Base-by-base conservation (phyloP, 148 eudicot genomes). In the Fagopyrum esculentum region DNA sequence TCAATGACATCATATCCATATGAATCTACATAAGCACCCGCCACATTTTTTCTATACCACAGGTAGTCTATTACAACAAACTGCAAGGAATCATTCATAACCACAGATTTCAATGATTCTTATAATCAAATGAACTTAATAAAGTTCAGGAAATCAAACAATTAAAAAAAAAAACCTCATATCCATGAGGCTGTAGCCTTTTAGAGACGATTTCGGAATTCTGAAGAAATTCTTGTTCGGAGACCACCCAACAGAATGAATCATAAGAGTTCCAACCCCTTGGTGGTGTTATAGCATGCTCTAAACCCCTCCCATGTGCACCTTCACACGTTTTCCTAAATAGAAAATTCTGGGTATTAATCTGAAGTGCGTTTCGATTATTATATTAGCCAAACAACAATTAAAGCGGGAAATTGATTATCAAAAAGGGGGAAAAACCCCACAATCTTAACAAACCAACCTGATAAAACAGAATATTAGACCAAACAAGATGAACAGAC, bases 261-360 rank as follows among this genome's bases (percentile, higher is more conserved):
- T 96, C 99, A 79, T 92, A 96, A 1, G 99, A 96, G 82, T 96
- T 96, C 99, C 99, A 96, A 15, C 99, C 99, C 78, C 98, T 87
- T 9, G 99, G 99, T 6, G 98, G 98, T 40, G 79, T 77, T 56
- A 64, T 76, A 46, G 97, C 93, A 56, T 47, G 86, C 13, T 72
- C 49, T 26, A 46, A 40, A 12, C 47, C 71, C 45, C 71, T 43
- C 15, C 19, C 3, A 13, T 7, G 17, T 66, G 46, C 46, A 40
- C 6, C 43, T 40, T 66, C 71, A 66, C 71, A 40, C 71, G 43
- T 43, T 66, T 9, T 15, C 11, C 71, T 66, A 46, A 5, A 66
- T 40, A 3, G 0, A 40, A 40, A 40, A 6, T 2, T 11, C 26
- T 13, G 4, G 13, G 10, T 61, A 4, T 26, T 9, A 55, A 54